Evolutionary conservation across 768 basidiomycete genomes (phyloP), one percentile per base, ranked within the genome.

Genomic region (Exidia glandulosa): DNA sequence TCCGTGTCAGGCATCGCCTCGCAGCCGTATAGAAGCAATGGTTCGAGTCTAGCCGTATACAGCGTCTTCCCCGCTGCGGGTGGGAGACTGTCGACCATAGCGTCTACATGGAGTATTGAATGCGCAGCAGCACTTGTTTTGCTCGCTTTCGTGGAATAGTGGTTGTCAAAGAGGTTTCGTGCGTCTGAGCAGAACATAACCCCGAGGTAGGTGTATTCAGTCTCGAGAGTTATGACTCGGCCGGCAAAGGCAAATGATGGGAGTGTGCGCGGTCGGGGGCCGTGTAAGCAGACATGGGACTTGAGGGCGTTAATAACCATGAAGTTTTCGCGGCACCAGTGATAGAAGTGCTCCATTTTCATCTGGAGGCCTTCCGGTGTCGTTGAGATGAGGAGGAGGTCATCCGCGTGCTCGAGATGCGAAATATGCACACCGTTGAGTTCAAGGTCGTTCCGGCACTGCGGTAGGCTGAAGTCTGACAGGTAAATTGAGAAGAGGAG

Each of bases 341-440:
- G 27, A 2, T 34, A 52, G 25, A 71, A 65, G 0, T 7, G 23
- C 14, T 65, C 36, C 32, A 69, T 54, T 12, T 64, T 65, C 0
- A 32, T 6, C 50, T 69, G 69, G 9, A 69, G 41, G 6, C 64
- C 70, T 0, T 29, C 59, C 0, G 62, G 19, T 0, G 64, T 60
- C 25, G 60, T 64, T 1, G 68, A 67, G 9, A 68, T 31, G 3
- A 70, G 34, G 3, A 63, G 48, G 13, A 71, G 56, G 58, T 71
- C 70, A 33, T 71, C 70, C 3, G 70, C 69, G 33, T 69, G 69
- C 32, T 67, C 69, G 12, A 71, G 57, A 32, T 67, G 67, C 12
- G 66, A 63, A 14, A 66, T 48, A 4, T 27, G 29, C 2, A 23
- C 16, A 3, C 58, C 60, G 14, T 45, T 41, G n/a, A 68, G 61